Base-by-base conservation (phyloP, 345 rosid species). In the Trapa bicornis region DNA sequence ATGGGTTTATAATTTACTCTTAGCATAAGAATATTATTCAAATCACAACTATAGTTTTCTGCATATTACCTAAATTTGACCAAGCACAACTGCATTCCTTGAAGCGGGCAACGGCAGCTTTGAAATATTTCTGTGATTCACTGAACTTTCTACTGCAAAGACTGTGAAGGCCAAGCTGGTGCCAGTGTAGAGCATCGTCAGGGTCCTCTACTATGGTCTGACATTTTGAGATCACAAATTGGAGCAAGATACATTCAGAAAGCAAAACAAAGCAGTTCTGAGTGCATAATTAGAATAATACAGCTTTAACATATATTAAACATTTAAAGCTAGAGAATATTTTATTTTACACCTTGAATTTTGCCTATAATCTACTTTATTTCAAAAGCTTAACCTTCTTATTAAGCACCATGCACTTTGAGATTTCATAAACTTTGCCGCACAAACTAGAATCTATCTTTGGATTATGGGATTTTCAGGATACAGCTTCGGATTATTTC, bases 131-230 rank as follows among this genome's bases (percentile, higher is more conserved):
- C 68, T 91, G 91, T 37, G 99, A 89, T 65, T 76, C 73, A 80
- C 81, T 82, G 82, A 87, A 94, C 60, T 87, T 85, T 74, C 74
- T 83, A 38, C 91, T 80, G 74, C 89, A 83, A 50, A 94, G 95
- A 79, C 78, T 74, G 70, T 91, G 97, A 70, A 94, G 87, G 74
- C 99, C 99, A 45, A 94, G 91, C 78, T 94, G 99, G 82, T 91
- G 85, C 99, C 97, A 93, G 64, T 81, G 89, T 38, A 83, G 81
- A 14, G 85, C 92, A 71, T 91, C 91, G 73, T 91, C 91, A 43
- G 97, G 97, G 67, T 93, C 97, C 82, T 93, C 99, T 12, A 78
- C 83, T 61, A 84, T 70, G 70, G 92, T 86, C 91, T 86, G 68
- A 64, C 71, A 73, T 65, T 74, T 57, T 42, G 22, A 39, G 43